phyloP scores from a whole-genome alignment of 2,329 filamentous ascomycete species.

The Fusarium dlaminii region DNA sequence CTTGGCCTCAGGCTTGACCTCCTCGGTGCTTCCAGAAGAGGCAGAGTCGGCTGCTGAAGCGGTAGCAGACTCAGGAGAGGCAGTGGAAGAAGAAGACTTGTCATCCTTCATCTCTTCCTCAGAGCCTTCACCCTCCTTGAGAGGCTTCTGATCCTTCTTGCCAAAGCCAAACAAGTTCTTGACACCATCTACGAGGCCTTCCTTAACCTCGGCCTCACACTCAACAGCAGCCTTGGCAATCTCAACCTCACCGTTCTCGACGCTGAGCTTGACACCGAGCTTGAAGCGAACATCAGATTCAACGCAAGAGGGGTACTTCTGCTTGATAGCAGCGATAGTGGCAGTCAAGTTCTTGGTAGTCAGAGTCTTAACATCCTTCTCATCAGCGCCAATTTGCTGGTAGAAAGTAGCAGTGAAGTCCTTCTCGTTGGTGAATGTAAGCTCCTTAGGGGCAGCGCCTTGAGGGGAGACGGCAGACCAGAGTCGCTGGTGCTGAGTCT shows the following conservation, averaged over 20 bases:
- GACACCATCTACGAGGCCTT: constrained; percentile 88
- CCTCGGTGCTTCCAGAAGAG: constrained; percentile 56
- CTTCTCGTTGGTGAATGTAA: constrained; percentile 82
- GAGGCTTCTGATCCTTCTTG: constrained; percentile 80
- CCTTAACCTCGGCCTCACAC: constrained; percentile 86
- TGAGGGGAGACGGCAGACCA: constrained; percentile 82
- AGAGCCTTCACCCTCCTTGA: constrained; percentile 56
- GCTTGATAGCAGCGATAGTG: constrained; percentile 80
- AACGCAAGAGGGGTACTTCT: constrained; percentile 77
- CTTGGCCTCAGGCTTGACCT: constrained; percentile 63
- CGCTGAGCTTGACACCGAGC: constrained; percentile 77
- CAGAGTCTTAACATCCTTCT: constrained; percentile 72
- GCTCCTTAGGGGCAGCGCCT: constrained; percentile 80
- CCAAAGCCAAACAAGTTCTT: constrained; percentile 97
- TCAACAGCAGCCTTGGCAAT: constrained; percentile 80
- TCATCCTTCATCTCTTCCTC: constrained; percentile 57
- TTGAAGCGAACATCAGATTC: constrained; percentile 82
- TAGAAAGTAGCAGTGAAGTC: constrained; percentile 85
- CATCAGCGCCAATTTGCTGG: constrained; percentile 70
- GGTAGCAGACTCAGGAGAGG: constrained; percentile 40
- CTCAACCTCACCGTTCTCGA: constrained; percentile 81
- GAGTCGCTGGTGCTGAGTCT: constrained; percentile 81
- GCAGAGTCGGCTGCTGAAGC: constrained; percentile 51
- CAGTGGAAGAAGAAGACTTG: constrained; percentile 38
- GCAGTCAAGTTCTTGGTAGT: constrained; percentile 87